These are phyloP conservation scores for Leishmania martiniquensis DNA, from an alignment of 208 protist genomes.

Conservation along the genomic window DNA sequence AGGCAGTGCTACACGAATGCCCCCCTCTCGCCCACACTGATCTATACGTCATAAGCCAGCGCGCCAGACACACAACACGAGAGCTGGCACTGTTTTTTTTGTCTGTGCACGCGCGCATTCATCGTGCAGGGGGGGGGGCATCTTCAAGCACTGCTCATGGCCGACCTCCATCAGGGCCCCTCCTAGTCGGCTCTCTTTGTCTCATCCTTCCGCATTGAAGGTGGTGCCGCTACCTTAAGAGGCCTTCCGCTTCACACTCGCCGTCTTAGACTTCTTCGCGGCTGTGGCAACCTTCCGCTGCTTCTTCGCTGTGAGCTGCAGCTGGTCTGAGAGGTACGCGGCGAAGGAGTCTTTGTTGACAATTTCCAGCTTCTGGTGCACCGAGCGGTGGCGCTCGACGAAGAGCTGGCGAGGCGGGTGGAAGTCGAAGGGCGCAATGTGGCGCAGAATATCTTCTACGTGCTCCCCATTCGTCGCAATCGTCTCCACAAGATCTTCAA, in stretches of 20 bases:
- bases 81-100: neutral
- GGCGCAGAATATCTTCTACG: conserved; percentile 66
- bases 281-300: conserved; percentile 21
- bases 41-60: neutral
- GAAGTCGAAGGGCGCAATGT: conserved; percentile 90
- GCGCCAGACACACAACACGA: neutral
- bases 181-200: neutral
- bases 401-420: conserved; percentile 91
- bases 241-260: conserved; percentile 14
- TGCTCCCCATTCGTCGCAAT: conserved; percentile 67
- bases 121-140: neutral
- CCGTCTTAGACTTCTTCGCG: conserved; percentile 18
- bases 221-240: neutral
- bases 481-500: conserved; percentile 87
- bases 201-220: neutral
- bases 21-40: neutral
- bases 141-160: neutral
- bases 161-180: neutral
- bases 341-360: conserved; percentile 89
- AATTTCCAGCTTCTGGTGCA: conserved; percentile 84
- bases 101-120: neutral
- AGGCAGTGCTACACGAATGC: neutral
- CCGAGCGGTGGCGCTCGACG: conserved; percentile 80
- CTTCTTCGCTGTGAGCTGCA: conserved; percentile 56
- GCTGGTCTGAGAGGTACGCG: conserved; percentile 75